Base-by-base conservation (phyloP, 2,329 filamentous ascomycete species). In the Beauveria varroae region DNA sequence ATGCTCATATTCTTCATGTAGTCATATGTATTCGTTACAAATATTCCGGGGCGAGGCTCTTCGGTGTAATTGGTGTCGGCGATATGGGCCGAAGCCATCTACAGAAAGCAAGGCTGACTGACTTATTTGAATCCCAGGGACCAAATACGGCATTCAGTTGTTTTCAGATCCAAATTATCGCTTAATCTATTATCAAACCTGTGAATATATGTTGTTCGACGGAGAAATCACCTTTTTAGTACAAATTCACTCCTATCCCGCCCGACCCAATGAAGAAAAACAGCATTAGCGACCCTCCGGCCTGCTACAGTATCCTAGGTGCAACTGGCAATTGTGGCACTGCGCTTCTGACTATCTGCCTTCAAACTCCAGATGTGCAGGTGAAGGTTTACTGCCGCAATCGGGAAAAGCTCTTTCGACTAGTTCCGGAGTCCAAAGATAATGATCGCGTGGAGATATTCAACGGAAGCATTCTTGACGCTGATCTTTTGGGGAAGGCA, bases 381-480 rank as follows among this genome's bases (percentile, higher is more conserved):
- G 40, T 43, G 5, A 43, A n/a, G 1, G 40, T 43, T 9, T 43
- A 43, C 16, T 43, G 40, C 40, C 40, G 40, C 40, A n/a, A 43
- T n/a, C 40, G 40, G 16, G 40, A 43, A 43, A 43, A 43, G n/a
- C 40, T 43, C 18, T 43, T 43, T 43, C 40, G 40, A 43, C 18
- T 43, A n/a, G 18, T 43, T 3, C 40, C 40, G 40, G 40, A 43
- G 18, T 43, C 40, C 2, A n/a, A 43, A 43, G 40, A 43, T n/a
- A 43, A 43, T n/a, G 40, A 43, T 43, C 40, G 40, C 5, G 71
- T 79, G 14, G 37, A 70, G 1, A 68, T 80, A 40, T 80, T 76
- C 63, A 72, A 74, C 62, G 78, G 78, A 41, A 71, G 64, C 63
- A 72, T 80, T 50, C 20, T 71, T 52, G 75, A 81, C 63, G 65